phyloP scores from a whole-genome alignment of 192 early-diverging fungal species.

The Rhizophagus clarus region DNA sequence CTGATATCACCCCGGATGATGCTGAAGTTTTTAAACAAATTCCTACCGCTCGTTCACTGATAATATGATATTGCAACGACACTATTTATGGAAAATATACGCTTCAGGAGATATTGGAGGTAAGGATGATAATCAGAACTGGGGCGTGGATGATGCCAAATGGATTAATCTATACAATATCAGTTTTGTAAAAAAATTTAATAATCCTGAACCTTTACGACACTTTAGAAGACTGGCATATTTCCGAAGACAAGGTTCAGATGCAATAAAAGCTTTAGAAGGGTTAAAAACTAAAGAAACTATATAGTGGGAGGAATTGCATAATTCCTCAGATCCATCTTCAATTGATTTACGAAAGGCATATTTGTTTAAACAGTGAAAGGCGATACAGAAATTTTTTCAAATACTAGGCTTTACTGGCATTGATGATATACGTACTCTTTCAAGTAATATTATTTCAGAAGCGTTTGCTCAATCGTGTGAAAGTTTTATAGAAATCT shows the following conservation, averaged over 20 bases:
- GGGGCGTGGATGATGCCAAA: constrained; percentile 24
- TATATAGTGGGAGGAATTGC: constrained; percentile 20
- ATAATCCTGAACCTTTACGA: constrained; percentile 30
- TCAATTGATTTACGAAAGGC: constrained; percentile 20
- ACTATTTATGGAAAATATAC: constrained; percentile 30
- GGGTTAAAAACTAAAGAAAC: constrained; percentile 25
- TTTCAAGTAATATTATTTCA: no score
- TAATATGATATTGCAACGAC: constrained; percentile 20
- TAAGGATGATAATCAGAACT: constrained; percentile 21
- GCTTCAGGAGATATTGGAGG: constrained; percentile 25
- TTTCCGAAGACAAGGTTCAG: constrained; percentile 30
- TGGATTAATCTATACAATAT: constrained; percentile 28
- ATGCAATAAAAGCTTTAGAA: constrained; percentile 23
- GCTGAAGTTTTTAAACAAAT: constrained; percentile 29
- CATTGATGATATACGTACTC: no score
- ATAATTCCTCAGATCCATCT: constrained; percentile 22
- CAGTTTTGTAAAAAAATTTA: constrained; percentile 24
- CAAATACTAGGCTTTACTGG: no score
- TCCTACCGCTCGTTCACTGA: constrained; percentile 8
- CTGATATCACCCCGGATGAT: constrained; percentile 19
- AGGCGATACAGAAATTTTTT: constrained; percentile 10
- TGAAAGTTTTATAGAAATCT: no score
- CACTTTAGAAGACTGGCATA: constrained; percentile 26
- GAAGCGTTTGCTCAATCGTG: no score
- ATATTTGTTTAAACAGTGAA: constrained; percentile 23